These are phyloP conservation scores for Hypoxylon fragiforme DNA, from an alignment of 495 filamentous ascomycete genomes.

Conservation along the genomic window DNA sequence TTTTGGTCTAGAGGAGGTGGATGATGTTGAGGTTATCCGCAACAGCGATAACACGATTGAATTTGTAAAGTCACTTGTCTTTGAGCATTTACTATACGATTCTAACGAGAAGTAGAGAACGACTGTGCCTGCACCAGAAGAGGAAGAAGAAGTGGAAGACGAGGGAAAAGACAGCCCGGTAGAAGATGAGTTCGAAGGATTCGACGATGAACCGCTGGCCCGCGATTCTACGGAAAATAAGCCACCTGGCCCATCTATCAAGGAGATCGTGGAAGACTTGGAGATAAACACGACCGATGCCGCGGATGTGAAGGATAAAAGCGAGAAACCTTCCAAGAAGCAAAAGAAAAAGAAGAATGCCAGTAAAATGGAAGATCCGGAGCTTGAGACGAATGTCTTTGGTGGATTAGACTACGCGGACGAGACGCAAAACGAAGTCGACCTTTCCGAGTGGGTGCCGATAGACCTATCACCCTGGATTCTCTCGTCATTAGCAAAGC, in stretches of 20 bases:
- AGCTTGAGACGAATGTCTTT: slow-evolving; percentile 48
- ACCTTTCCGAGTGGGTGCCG: slow-evolving; percentile 74
- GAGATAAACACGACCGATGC: slow-evolving; percentile 5
- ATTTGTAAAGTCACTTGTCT: slow-evolving; percentile 48
- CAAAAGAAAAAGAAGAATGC: slow-evolving; percentile 48
- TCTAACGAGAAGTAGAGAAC: slow-evolving; percentile 27
- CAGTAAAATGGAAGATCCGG: slow-evolving; percentile 27
- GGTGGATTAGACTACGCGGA: slow-evolving; percentile 43
- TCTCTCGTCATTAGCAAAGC: slow-evolving; percentile 71
- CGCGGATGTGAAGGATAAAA: slow-evolving; percentile 15
- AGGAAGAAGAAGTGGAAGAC: slow-evolving; percentile 35
- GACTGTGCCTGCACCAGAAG: slow-evolving; percentile 2
- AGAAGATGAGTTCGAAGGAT: slow-evolving; percentile 58
- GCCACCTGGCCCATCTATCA: background rate
- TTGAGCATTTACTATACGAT: background rate
- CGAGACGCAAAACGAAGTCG: slow-evolving; percentile 48
- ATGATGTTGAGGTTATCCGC: slow-evolving; percentile 79
- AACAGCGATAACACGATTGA: slow-evolving; percentile 54
- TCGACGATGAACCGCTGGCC: slow-evolving; percentile 46
- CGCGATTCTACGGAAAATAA: background rate
- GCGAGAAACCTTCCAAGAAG: slow-evolving; percentile 44
- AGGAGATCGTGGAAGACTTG: too few species aligned
- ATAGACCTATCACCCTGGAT: slow-evolving; percentile 70
- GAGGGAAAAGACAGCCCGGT: background rate
- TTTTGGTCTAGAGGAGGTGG: slow-evolving; percentile 89